These are phyloP conservation scores for Rhodotorula sp. DNA, from an alignment of 1,284 basidiomycete species.

Conservation along the genomic window DNA sequence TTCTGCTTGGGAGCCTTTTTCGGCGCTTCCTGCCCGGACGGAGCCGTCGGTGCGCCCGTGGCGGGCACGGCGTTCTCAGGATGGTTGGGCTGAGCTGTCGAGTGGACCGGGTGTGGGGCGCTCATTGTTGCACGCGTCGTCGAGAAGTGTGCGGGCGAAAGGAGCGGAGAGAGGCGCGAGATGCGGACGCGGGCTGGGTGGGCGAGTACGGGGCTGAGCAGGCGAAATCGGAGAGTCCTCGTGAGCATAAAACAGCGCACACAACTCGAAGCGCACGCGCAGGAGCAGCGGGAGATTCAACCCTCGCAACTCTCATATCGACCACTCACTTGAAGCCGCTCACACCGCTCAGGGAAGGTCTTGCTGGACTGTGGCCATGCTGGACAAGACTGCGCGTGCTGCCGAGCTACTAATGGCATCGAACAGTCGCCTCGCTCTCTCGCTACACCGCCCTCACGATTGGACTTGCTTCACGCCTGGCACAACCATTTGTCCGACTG, in stretches of 20 bases:
- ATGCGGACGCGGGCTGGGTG: neutral
- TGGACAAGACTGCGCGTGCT: neutral
- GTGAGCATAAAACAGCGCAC: slow-evolving; percentile 22
- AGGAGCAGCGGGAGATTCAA: neutral
- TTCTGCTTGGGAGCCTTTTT: slow-evolving; percentile 37
- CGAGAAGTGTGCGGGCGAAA: neutral
- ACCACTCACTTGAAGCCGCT: neutral
- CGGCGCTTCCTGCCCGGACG: neutral
- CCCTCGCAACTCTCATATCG: neutral
- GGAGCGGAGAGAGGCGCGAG: slow-evolving; percentile 1
- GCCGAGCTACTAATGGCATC: neutral
- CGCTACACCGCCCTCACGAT: neutral
- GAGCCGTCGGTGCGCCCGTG: slow-evolving; percentile 6
- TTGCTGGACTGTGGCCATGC: too few relatives aligned
- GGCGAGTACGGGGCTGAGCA: neutral
- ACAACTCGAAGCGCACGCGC: neutral
- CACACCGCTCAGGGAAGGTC: too few relatives aligned
- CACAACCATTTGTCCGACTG: neutral
- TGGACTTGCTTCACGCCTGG: slow-evolving; percentile 4
- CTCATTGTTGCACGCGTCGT: slow-evolving; percentile 24
- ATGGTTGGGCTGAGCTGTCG: slow-evolving; percentile 46
- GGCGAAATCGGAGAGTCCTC: neutral
- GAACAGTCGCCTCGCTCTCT: slow-evolving; percentile 13
- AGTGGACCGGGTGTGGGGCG: slow-evolving; percentile 49
- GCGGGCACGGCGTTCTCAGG: slow-evolving; percentile 7